Evolutionary conservation across 768 basidiomycete genomes (phyloP).

Genomic region (Pisolithus albus): DNA sequence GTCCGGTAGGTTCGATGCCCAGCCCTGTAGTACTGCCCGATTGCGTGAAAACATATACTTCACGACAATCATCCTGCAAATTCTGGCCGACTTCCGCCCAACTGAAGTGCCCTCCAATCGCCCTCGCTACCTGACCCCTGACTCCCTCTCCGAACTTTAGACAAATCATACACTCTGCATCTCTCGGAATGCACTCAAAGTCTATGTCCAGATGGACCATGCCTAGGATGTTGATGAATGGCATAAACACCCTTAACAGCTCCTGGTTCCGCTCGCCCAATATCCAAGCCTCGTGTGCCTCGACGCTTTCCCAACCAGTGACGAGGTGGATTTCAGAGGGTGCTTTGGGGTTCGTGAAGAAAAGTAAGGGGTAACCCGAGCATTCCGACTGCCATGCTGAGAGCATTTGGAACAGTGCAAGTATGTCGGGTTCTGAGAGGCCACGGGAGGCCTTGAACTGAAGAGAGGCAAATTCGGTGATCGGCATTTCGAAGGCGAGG

Average conservation of each 20-base stretch:
- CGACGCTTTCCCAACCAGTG: slow-evolving; percentile 39
- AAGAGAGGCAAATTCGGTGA: slow-evolving; percentile 39
- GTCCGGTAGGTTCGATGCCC: neutral
- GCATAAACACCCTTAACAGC: slow-evolving; percentile 25
- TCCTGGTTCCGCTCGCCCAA: slow-evolving; percentile 33
- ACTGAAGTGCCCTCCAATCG: neutral
- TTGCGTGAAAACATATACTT: slow-evolving; percentile 11
- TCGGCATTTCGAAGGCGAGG: slow-evolving; percentile 27
- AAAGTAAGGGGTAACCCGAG: slow-evolving; percentile 37
- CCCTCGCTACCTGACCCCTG: neutral
- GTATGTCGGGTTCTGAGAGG: slow-evolving; percentile 23
- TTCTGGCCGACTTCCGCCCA: slow-evolving; percentile 13
- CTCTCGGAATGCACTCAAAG: slow-evolving; percentile 26
- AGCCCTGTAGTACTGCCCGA: neutral
- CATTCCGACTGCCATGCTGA: slow-evolving; percentile 32
- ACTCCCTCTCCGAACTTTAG: slow-evolving; percentile 7
- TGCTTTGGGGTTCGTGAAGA: slow-evolving; percentile 24
- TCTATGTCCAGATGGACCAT: slow-evolving; percentile 37
- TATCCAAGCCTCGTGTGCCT: slow-evolving; percentile 38
- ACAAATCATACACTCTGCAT: slow-evolving; percentile 1
- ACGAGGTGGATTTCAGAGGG: slow-evolving; percentile 30
- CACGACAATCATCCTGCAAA: slow-evolving; percentile 1
- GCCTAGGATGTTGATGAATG: slow-evolving; percentile 26
- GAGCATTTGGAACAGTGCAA: slow-evolving; percentile 25
- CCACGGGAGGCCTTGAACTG: slow-evolving; percentile 27